Evolutionary conservation across 805 yeast genomes (phyloP), one percentile per base, ranked within the genome.

Genomic region (Torulaspora microellipsoides): DNA sequence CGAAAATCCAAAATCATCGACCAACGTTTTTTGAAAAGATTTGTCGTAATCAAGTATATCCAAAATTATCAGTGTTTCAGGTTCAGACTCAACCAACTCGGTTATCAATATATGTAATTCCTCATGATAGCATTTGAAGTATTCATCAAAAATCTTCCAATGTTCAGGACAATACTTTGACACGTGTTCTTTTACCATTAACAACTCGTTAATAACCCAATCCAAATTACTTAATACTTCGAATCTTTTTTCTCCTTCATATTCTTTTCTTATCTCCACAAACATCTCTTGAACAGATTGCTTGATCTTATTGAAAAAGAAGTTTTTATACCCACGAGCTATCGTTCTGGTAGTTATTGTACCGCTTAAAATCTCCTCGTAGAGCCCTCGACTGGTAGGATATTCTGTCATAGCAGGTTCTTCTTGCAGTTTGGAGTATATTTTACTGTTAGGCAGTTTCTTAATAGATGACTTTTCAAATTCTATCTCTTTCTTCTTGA

Each of bases 181-280:
- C 17, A 87, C 66, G 27, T 80, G 80, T 15, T 75, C 75, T 44
- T 78, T 75, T 4, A 85, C 87, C 44, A 83, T 75, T 27, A 74
- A 65, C 43, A 93, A 66, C 55, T 91, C 97, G 52, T 83, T 82
- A 61, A 83, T 87, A 14, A 89, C 75, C 90, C 96, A 91, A 45
- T 80, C 82, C 43, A 90, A 66, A 52, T 85, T 80, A 31, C 83
- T 82, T 45, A 85, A 71, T 1, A 88, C 79, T 13, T 71, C 72
- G 64, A 81, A 78, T 31, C 73, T 72, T 34, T 59, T 68, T 15
- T 66, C 71, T 14, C 62, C 66, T 73, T 77, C 20, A 65, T 67
- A 58, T 72, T 81, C 45, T 73, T 73, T 46, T 73, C 77, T 54
- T 70, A 74, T 67, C 46, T 81, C 77, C 29, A 73, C 69, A 66